These are phyloP conservation scores for Endothia cerciana DNA, from an alignment of 2,329 filamentous ascomycete species.

Conservation along the genomic window DNA sequence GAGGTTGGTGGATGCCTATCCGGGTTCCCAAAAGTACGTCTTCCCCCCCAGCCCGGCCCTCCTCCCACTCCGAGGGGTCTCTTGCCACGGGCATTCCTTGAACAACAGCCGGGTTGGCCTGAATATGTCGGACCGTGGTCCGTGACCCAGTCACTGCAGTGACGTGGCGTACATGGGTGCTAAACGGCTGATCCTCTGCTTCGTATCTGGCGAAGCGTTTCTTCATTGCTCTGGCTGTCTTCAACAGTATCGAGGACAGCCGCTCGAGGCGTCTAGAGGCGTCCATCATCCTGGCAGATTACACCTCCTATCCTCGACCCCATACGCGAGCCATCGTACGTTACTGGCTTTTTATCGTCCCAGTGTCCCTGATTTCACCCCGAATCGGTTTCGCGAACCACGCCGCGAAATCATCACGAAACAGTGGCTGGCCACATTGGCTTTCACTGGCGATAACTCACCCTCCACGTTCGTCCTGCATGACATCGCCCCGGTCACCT, in stretches of 20 bases:
- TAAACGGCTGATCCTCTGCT: neutral
- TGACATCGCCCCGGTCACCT: neutral
- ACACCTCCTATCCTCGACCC: neutral
- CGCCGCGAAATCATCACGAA: neutral
- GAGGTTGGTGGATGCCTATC: neutral
- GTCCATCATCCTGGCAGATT: constrained; percentile 7
- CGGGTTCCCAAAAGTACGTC: neutral
- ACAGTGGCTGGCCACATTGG: neutral
- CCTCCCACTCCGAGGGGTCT: neutral
- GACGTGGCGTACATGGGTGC: constrained; percentile 8
- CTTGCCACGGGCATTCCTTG: neutral
- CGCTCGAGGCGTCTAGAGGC: constrained; percentile 4
- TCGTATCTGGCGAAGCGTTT: neutral
- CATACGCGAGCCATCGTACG: constrained; percentile 3
- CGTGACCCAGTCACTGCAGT: constrained; percentile 7
- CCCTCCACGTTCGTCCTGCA: constrained; percentile 13
- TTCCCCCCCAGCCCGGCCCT: neutral
- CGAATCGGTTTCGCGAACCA: neutral
- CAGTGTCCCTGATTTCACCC: neutral
- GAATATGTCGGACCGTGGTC: constrained; percentile 15
- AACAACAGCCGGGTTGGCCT: neutral
- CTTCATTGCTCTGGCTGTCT: neutral
- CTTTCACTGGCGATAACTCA: constrained; percentile 1
- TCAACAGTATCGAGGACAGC: constrained; percentile 5
- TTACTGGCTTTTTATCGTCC: neutral